Evolutionary conservation across 805 yeast genomes (phyloP), one percentile per base, ranked within the genome.

Genomic region (Pichia exigua): DNA sequence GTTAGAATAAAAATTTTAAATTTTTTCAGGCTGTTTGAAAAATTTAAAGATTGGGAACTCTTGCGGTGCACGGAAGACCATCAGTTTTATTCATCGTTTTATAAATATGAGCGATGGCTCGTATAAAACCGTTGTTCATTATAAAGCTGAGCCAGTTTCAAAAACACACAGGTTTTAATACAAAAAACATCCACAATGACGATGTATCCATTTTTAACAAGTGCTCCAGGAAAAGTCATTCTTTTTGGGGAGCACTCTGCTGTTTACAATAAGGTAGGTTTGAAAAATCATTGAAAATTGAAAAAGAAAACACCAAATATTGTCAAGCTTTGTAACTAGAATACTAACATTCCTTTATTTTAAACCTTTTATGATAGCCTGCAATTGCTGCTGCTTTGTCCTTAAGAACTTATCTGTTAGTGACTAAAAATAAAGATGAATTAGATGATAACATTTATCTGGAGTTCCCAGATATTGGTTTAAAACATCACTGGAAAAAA

Each of bases 171-270:
- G n/a, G 18, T 7, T 35, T 7, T 7, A 6, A 3, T 4, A 2
- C 20, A n/a, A 35, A 4, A 35, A 35, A n/a, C 20, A 35, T n/a
- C 7, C 17, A 52, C 46, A 56, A 48, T 61, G 44, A 55, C 57
- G 2, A 45, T 50, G 18, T 62, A 64, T 42, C 86, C 89, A 20
- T 88, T 91, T 65, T 68, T 81, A 47, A 87, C 89, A 2, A 87
- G 96, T 49, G 94, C 99, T 1, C 99, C 99, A 0, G 99, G 99
- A 4, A 94, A 94, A 63, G 96, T 90, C 44, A 94, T 94, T 59
- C 75, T 94, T 38, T 94, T 91, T 66, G 99, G 99, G 22, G 99
- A 94, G 64, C 99, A 94, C 63, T 87, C 97, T 9, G 98, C 95
- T 2, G 99, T 94, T 0, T 87, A 87, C 65, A 83, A 87, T 45